A percentile compares a stretch with the other conserved stretches of the same genome.
Evolutionary conservation across 1,284 basidiomycete genomes (phyloP).

Genomic region (Trichosporon asahii): DNA sequence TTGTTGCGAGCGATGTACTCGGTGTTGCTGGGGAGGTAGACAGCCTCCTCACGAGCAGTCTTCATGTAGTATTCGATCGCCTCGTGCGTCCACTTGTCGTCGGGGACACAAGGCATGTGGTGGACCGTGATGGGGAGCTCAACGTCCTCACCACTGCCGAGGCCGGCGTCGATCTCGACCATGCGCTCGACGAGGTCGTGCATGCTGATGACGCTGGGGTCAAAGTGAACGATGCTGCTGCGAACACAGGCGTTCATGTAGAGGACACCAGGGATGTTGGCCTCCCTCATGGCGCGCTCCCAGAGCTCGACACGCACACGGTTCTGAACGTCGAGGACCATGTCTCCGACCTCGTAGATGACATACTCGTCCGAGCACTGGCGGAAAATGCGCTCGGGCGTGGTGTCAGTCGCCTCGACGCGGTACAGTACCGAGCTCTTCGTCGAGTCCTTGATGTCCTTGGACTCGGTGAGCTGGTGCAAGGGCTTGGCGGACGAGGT

Average conservation of each 20-base stretch:
- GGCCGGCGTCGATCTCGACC: slow-evolving; percentile 18
- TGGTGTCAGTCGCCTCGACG: slow-evolving; percentile 13
- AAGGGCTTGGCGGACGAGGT: slow-evolving; percentile 14
- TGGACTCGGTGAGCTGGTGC: slow-evolving; percentile 15
- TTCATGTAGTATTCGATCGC: slow-evolving; percentile 60
- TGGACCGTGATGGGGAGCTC: slow-evolving; percentile 59
- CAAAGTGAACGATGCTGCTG: slow-evolving; percentile 61
- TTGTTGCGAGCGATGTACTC: slow-evolving; percentile 65
- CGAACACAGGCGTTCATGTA: slow-evolving; percentile 60
- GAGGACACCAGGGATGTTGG: slow-evolving; percentile 51
- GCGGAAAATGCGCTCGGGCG: slow-evolving; percentile 21
- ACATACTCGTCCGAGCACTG: slow-evolving; percentile 61
- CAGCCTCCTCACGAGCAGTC: slow-evolving; percentile 51
- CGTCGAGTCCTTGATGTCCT: slow-evolving; percentile 18
- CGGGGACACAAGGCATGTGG: slow-evolving; percentile 62
- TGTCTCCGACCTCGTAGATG: slow-evolving; percentile 60
- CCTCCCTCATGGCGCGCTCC: slow-evolving; percentile 53
- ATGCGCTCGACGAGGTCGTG: slow-evolving; percentile 53
- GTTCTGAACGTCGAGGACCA: slow-evolving; percentile 57
- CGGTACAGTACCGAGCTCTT: slow-evolving; percentile 19
- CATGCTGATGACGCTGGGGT: slow-evolving; percentile 54
- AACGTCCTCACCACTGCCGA: slow-evolving; percentile 32
- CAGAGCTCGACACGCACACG: slow-evolving; percentile 61
- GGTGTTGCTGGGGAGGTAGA: slow-evolving; percentile 65
- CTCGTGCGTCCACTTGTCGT: slow-evolving; percentile 61